Evolutionary conservation across 768 basidiomycete species (phyloP).

Genomic region (Lentinula edodes): DNA sequence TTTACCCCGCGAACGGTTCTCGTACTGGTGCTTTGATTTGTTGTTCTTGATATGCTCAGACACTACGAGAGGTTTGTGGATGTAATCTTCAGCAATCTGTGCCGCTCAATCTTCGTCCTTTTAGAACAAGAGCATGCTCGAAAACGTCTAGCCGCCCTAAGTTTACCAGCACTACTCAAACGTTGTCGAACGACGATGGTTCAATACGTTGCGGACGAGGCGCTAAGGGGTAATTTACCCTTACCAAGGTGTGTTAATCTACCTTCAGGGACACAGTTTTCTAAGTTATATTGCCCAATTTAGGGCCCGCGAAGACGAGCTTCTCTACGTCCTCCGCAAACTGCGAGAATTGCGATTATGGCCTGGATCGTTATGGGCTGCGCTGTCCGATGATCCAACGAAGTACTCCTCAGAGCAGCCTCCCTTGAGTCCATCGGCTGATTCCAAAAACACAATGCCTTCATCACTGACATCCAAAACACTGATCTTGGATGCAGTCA

Average conservation of each 20-base stretch:
- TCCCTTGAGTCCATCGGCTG: constrained; percentile 13
- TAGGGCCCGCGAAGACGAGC: constrained; percentile 84
- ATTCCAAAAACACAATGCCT: background rate
- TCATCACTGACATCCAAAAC: constrained; percentile 29
- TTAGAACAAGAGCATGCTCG: constrained; percentile 58
- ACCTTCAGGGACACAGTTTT: background rate
- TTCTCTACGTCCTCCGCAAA: constrained; percentile 78
- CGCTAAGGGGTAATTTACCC: constrained; percentile 79
- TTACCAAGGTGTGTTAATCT: constrained; percentile 63
- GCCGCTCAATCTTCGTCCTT: background rate
- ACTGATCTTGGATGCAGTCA: constrained; percentile 65
- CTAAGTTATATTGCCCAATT: background rate
- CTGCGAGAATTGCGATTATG: constrained; percentile 68
- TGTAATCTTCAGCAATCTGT: background rate
- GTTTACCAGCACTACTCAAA: constrained; percentile 64
- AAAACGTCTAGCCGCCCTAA: constrained; percentile 66
- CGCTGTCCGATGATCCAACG: constrained; percentile 61
- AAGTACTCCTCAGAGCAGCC: constrained; percentile 50
- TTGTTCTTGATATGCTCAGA: constrained; percentile 77
- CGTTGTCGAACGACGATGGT: constrained; percentile 69
- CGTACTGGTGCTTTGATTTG: constrained; percentile 90
- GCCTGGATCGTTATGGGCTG: constrained; percentile 74
- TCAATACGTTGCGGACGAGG: constrained; percentile 79
- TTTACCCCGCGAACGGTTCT: constrained; percentile 77
- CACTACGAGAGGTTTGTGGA: constrained; percentile 44